A percentile compares a stretch with the other conserved stretches of the same genome.
Conservation (phyloP, 331 rosid species). For the Acacia concinna region DNA sequence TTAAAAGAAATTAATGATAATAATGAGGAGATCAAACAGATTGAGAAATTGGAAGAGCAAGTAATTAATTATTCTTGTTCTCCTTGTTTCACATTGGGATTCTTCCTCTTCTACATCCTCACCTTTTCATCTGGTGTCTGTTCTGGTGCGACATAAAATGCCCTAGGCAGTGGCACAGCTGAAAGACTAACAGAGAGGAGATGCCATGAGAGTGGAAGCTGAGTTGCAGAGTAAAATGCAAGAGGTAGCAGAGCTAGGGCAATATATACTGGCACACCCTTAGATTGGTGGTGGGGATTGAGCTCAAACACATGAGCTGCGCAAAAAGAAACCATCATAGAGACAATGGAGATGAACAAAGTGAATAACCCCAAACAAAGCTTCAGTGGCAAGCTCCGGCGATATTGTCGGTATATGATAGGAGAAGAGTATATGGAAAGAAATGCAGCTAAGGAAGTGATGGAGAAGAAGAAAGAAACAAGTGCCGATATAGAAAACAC, state of each 20-base stretch:
- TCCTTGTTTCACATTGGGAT: too few relatives aligned
- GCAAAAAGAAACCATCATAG: conserved; percentile 25
- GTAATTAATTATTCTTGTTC: too few relatives aligned
- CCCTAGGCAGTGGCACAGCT: too few relatives aligned
- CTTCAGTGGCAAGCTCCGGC: conserved; percentile 8
- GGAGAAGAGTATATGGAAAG: too few relatives aligned
- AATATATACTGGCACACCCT: not conserved
- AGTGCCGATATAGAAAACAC: not conserved
- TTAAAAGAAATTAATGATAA: too few relatives aligned
- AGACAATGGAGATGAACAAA: conserved; percentile 19
- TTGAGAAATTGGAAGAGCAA: too few relatives aligned
- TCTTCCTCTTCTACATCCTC: too few relatives aligned
- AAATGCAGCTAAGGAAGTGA: conserved; percentile 38
- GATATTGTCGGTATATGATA: not conserved
- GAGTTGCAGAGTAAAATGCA: not conserved
- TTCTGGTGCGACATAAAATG: too few relatives aligned
- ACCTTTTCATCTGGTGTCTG: too few relatives aligned
- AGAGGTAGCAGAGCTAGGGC: not conserved
- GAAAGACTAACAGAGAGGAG: not conserved
- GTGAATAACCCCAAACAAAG: conserved; percentile 27
- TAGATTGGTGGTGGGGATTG: not conserved
- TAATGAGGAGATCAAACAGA: too few relatives aligned
- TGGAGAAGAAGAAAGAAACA: conserved; percentile 45
- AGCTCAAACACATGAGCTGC: conserved; percentile 27
- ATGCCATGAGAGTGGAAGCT: not conserved